Evolutionary conservation across 2,329 filamentous ascomycete species (phyloP).

Genomic region (Calonectria multiphialidica): DNA sequence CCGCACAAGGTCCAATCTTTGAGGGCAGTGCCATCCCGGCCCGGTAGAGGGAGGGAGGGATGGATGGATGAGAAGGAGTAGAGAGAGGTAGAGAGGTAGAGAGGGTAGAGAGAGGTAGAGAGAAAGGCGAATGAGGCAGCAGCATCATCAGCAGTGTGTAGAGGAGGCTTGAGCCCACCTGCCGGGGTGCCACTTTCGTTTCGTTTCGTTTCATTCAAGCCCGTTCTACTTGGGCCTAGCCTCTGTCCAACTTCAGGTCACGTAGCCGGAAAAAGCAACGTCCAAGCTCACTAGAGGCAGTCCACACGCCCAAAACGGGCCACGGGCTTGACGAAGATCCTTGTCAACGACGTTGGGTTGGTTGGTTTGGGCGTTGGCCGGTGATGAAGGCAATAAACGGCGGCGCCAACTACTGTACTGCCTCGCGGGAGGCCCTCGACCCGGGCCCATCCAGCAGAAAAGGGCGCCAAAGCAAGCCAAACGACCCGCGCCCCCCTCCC

Average conservation of each 20-base stretch:
- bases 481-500: background rate
- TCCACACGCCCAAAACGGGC: constrained; percentile 8
- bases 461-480: constrained; percentile 8
- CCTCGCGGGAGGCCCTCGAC: constrained; percentile 14
- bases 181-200: constrained; percentile 2
- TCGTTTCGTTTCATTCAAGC: constrained; percentile 16
- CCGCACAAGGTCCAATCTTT: background rate
- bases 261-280: constrained; percentile 23
- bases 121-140: background rate
- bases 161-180: background rate
- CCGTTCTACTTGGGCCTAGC: constrained; percentile 8
- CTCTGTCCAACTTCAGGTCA: constrained; percentile 20
- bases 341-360: constrained; percentile 17
- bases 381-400: constrained; percentile 23
- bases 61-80: background rate
- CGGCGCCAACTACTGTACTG: constrained; percentile 20
- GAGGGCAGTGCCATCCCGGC: background rate
- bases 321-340: constrained; percentile 1
- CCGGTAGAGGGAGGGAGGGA: background rate
- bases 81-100: background rate
- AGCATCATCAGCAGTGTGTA: background rate
- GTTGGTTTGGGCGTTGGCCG: constrained; percentile 8
- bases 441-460: constrained; percentile 9
- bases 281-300: constrained; percentile 12
- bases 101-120: background rate